Evolutionary conservation across 2,329 filamentous ascomycete species (phyloP).

Genomic region (Alternaria gansuensis): DNA sequence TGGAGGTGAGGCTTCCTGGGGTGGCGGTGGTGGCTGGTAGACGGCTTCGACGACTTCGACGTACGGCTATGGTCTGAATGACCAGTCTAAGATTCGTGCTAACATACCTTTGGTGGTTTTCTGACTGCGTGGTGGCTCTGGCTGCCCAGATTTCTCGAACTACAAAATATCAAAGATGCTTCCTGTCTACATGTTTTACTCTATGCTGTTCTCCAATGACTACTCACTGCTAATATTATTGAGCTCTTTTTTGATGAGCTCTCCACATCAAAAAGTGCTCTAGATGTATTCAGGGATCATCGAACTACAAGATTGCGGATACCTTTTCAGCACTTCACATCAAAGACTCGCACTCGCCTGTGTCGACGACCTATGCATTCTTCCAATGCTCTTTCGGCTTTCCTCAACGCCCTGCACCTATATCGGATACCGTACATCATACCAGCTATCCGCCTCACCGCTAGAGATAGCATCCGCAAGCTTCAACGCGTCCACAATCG

Average conservation of each 20-base stretch:
- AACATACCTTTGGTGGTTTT: background rate
- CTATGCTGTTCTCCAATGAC: background rate
- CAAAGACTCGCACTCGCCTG: background rate
- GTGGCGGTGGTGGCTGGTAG: slow-evolving; percentile 23
- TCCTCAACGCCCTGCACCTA: slow-evolving; percentile 2
- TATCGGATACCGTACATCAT: background rate
- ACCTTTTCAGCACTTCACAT: background rate
- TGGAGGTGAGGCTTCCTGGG: slow-evolving; percentile 35
- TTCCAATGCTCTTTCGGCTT: background rate
- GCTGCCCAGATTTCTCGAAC: slow-evolving; percentile 1
- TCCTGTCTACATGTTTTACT: background rate
- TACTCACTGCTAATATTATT: background rate
- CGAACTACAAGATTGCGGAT: background rate
- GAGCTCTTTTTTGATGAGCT: background rate
- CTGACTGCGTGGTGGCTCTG: background rate
- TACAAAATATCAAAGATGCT: slow-evolving; percentile 6
- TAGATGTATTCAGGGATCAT: background rate
- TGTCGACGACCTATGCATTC: background rate
- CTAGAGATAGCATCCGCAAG: slow-evolving; percentile 28
- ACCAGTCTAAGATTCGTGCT: background rate
- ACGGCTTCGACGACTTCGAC: slow-evolving; percentile 1
- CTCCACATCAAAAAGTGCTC: background rate
- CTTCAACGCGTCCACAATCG: slow-evolving; percentile 51
- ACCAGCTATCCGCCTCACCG: background rate
- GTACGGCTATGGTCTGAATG: background rate